A percentile compares a stretch with the other conserved stretches of the same genome.
phyloP scores from a whole-genome alignment of 306 rosid species.

The Spatholobus suberectus region DNA sequence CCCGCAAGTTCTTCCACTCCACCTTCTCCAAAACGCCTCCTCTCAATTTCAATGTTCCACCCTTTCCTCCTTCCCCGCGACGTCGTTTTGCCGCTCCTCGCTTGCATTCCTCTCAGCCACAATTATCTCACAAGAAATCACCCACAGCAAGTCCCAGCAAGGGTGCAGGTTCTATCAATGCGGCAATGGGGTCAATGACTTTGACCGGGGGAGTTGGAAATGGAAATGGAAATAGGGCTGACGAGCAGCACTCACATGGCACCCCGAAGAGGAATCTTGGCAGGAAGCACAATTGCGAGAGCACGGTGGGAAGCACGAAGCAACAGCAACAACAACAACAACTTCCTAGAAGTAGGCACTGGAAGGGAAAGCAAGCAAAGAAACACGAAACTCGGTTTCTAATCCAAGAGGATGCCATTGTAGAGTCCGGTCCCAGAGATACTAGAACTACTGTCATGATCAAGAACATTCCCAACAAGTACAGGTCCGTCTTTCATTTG shows the following conservation, averaged over 20 bases:
- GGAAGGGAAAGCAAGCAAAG: conserved; percentile 69
- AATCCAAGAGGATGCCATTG: conserved; percentile 63
- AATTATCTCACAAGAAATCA: too few relatives aligned
- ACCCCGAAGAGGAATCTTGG: conserved; percentile 28
- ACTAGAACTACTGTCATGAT: conserved; percentile 91
- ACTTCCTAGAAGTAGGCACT: conserved; percentile 45
- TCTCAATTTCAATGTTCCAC: neutral
- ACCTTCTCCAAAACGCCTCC: neutral
- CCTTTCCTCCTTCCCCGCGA: neutral
- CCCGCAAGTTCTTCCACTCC: conserved; percentile 49
- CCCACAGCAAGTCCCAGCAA: too few relatives aligned
- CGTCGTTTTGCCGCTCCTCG: conserved; percentile 24
- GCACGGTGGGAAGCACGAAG: conserved; percentile 18
- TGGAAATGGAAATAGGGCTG: too few relatives aligned
- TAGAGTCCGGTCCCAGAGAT: conserved; percentile 58
- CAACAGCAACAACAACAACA: conserved; percentile 35
- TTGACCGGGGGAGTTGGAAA: conserved; percentile 43
- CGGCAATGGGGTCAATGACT: conserved; percentile 48
- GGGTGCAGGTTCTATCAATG: conserved; percentile 36
- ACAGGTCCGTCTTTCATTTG: conserved; percentile 64
- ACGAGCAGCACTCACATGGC: conserved; percentile 36
- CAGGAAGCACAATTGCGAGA: conserved; percentile 20
- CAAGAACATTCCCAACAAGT: conserved; percentile 95
- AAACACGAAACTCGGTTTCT: conserved; percentile 67
- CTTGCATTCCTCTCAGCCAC: conserved; percentile 22